phyloP scores from a whole-genome alignment of 345 rosid genomes.

The Citrus unshiu region DNA sequence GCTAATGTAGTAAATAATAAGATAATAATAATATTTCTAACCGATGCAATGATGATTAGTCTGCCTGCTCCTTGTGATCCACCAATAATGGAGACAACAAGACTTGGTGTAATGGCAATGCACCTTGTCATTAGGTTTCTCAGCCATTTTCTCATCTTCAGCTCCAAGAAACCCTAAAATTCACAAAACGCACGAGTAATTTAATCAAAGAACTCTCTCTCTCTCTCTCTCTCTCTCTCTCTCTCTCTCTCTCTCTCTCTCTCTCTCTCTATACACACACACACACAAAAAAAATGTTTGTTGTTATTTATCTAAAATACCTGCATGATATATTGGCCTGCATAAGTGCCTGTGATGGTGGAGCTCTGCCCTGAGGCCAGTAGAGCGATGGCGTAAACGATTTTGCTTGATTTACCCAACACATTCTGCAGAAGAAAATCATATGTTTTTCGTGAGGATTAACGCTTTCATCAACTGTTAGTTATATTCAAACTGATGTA shows the following conservation, averaged over 20 bases:
- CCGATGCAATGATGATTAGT: slow-evolving; percentile 67
- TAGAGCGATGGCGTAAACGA: slow-evolving; percentile 53
- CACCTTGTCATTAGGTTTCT: slow-evolving; percentile 60
- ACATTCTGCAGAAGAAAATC: slow-evolving; percentile 43
- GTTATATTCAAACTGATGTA: background rate
- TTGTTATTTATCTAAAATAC: slow-evolving; percentile 1
- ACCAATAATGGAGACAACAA: slow-evolving; percentile 49
- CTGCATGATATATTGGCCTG: slow-evolving; percentile 72
- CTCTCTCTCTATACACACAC: rapidly evolving
- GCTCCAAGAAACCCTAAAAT: slow-evolving; percentile 58
- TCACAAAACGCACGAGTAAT: background rate
- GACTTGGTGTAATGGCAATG: slow-evolving; percentile 62
- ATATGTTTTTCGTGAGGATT: background rate
- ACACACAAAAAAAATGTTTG: too few species aligned
- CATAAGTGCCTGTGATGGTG: slow-evolving; percentile 65
- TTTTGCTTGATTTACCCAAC: slow-evolving; percentile 55
- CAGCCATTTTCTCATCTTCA: slow-evolving; percentile 53
- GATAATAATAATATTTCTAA: slow-evolving; percentile 10
- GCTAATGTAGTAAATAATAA: background rate
- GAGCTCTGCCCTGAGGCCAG: slow-evolving; percentile 77
- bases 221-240: too few species aligned
- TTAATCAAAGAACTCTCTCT: too few species aligned
- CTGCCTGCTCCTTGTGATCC: slow-evolving; percentile 58
- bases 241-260: too few species aligned
- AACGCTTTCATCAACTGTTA: background rate